Evolutionary conservation across 164 flowering plant genomes (phyloP).

Genomic region (Tetracentron sinense): DNA sequence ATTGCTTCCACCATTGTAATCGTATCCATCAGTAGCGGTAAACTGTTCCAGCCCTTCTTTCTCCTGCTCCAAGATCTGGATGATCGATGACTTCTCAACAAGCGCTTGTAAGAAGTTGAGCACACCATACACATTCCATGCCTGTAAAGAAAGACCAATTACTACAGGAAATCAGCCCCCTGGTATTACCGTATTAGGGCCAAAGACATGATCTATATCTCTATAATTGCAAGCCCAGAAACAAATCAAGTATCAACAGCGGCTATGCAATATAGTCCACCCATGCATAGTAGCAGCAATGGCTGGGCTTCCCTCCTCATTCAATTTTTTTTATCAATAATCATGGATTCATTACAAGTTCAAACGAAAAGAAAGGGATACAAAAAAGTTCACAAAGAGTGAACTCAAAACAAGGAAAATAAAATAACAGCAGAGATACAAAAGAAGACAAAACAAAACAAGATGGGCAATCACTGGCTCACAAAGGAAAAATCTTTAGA

Average conservation of each 20-base stretch:
- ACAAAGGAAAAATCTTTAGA: too few relatives aligned
- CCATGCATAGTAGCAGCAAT: neutral
- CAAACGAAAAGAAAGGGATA: too few relatives aligned
- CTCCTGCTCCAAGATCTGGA: constrained; percentile 82
- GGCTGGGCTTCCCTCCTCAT: neutral
- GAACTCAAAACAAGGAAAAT: too few relatives aligned
- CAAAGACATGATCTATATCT: too few relatives aligned
- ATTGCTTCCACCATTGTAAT: constrained; percentile 95
- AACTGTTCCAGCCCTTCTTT: constrained; percentile 91
- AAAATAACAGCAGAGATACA: too few relatives aligned
- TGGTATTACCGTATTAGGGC: neutral
- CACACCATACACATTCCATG: constrained; percentile 97
- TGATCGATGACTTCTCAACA: constrained; percentile 88
- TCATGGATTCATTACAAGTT: too few relatives aligned
- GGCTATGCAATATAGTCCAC: neutral
- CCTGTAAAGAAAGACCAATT: constrained; percentile 38
- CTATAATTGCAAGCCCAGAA: neutral
- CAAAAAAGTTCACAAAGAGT: too few relatives aligned
- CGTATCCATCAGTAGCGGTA: constrained; percentile 95
- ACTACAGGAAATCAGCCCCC: neutral
- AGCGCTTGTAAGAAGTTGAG: constrained; percentile 95
- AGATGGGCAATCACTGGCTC: too few relatives aligned
- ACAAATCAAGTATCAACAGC: neutral
- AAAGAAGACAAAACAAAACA: too few relatives aligned
- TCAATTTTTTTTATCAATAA: too few relatives aligned